These are phyloP conservation scores for Boletus huronensis DNA, from an alignment of 768 basidiomycete species.

Conservation along the genomic window DNA sequence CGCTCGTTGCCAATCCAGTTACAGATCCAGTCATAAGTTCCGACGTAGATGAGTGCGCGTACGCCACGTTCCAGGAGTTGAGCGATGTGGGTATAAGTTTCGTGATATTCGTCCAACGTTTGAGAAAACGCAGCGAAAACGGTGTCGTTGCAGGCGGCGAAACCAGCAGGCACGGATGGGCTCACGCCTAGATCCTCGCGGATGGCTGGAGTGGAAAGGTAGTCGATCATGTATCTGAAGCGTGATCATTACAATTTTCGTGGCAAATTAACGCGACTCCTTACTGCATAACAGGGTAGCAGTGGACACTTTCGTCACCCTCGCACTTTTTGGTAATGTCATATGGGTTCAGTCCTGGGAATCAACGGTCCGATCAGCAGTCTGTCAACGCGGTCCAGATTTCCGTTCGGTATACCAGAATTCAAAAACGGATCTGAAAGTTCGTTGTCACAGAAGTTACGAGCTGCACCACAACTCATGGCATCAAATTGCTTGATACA, in stretches of 20 bases:
- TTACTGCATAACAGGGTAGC: slow-evolving; percentile 55
- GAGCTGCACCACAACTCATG: slow-evolving; percentile 63
- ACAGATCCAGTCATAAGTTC: slow-evolving; percentile 72
- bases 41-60: slow-evolving; percentile 64
- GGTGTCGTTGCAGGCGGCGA: slow-evolving; percentile 33
- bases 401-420: slow-evolving; percentile 15
- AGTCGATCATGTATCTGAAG: slow-evolving; percentile 50
- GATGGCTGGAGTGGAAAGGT: slow-evolving; percentile 54
- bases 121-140: slow-evolving; percentile 47
- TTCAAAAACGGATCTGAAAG: slow-evolving; percentile 22
- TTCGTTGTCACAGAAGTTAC: slow-evolving; percentile 56
- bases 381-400: background rate
- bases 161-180: slow-evolving; percentile 35
- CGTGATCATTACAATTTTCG: background rate
- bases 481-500: slow-evolving; percentile 67
- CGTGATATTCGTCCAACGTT: slow-evolving; percentile 38
- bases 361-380: background rate
- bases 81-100: slow-evolving; percentile 32
- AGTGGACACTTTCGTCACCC: slow-evolving; percentile 46
- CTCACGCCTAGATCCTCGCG: slow-evolving; percentile 59
- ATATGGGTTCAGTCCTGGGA: slow-evolving; percentile 52
- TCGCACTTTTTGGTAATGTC: slow-evolving; percentile 61
- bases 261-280: background rate
- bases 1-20: slow-evolving; percentile 70
- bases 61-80: slow-evolving; percentile 68